Conservation (phyloP, 2,329 filamentous ascomycete species). For the Stachybotrys elegans region DNA sequence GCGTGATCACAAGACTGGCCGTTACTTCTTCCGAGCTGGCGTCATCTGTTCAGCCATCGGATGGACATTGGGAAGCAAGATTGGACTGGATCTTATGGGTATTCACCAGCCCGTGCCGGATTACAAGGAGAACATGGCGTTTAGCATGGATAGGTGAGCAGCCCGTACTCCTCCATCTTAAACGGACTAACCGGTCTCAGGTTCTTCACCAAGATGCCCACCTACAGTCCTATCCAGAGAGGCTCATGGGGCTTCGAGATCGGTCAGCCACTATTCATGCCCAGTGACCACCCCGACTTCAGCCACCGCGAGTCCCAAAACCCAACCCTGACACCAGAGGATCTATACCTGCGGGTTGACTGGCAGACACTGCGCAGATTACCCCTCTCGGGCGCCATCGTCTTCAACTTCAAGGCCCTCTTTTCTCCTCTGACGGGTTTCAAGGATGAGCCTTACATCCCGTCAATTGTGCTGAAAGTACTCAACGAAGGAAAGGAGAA, state of each 20-base stretch:
- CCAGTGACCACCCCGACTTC: conserved; percentile 61
- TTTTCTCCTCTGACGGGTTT: conserved; percentile 73
- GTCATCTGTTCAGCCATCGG: conserved; percentile 75
- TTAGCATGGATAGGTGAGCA: conserved; percentile 72
- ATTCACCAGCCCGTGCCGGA: conserved; percentile 76
- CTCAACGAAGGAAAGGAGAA: conserved; percentile 55
- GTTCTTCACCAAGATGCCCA: conserved; percentile 76
- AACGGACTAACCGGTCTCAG: conserved; percentile 30
- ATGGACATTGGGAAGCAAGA: conserved; percentile 72
- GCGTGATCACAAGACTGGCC: conserved; percentile 64
- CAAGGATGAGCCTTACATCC: conserved; percentile 66
- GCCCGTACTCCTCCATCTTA: neutral
- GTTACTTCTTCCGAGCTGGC: conserved; percentile 71
- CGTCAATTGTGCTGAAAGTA: conserved; percentile 62
- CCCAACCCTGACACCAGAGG: conserved; percentile 47
- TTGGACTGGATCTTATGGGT: conserved; percentile 62
- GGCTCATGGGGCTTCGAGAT: conserved; percentile 82
- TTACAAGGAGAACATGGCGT: conserved; percentile 82
- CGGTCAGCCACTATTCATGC: conserved; percentile 69
- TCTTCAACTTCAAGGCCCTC: conserved; percentile 86
- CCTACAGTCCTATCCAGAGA: conserved; percentile 71
- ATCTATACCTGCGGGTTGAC: conserved; percentile 70
- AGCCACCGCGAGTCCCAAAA: conserved; percentile 54
- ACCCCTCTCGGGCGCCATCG: conserved; percentile 67
- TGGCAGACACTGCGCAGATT: conserved; percentile 83